Evolutionary conservation across 208 protist genomes (phyloP).

Genomic region (Vickermania ingenoplastis): DNA sequence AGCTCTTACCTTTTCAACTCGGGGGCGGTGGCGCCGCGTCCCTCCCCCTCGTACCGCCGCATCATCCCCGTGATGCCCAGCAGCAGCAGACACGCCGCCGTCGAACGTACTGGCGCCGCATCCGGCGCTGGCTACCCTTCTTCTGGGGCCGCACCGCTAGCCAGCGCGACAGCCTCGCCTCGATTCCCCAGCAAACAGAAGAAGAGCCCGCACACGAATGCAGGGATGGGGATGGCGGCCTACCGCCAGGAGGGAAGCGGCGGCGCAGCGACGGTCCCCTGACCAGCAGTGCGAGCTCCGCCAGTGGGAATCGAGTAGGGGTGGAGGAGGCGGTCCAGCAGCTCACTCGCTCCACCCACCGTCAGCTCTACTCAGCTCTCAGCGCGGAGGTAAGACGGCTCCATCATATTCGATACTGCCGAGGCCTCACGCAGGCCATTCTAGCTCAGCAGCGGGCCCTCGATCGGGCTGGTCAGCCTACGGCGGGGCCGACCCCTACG

Average conservation of each 20-base stretch:
- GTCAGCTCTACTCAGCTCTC: not conserved
- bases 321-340: not conserved
- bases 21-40: not conserved
- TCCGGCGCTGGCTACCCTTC: not conserved
- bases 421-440: not conserved
- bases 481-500: too few relatives aligned
- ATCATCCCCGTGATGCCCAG: not conserved
- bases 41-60: not conserved
- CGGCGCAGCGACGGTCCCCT: not conserved
- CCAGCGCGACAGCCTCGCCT: not conserved
- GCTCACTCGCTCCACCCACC: not conserved
- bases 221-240: too few relatives aligned
- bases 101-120: not conserved
- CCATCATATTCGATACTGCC: not conserved
- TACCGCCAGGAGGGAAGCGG: too few relatives aligned
- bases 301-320: not conserved
- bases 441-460: not conserved
- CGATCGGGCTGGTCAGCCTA: too few relatives aligned
- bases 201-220: too few relatives aligned
- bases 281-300: not conserved
- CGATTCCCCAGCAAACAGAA: too few relatives aligned
- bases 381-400: not conserved
- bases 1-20: not conserved
- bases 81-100: not conserved
- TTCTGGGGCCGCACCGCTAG: not conserved